Conservation (phyloP, 257 asterid species). For the Rehmannia glutinosa region DNA sequence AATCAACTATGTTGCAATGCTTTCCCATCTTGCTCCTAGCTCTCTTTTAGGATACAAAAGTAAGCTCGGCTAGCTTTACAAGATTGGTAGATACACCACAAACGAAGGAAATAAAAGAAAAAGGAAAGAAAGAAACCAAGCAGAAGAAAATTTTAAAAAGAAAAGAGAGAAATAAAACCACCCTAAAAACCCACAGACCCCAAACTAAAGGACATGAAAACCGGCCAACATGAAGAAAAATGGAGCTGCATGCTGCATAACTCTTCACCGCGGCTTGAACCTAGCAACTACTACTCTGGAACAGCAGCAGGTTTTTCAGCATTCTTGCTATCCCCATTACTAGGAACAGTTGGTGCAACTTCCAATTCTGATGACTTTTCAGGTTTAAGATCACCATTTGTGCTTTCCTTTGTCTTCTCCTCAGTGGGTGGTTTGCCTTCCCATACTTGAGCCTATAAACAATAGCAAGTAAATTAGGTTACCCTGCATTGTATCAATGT, state of each 20-base stretch:
- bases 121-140: not conserved
- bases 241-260: too few relatives aligned
- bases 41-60: slow-evolving; percentile 19
- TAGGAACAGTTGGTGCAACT: not conserved
- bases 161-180: slow-evolving; percentile 11
- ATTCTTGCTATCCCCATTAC: slow-evolving; percentile 7
- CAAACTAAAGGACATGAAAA: too few relatives aligned
- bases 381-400: slow-evolving; percentile 21
- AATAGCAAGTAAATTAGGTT: not conserved
- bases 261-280: not conserved
- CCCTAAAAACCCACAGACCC: not conserved
- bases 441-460: slow-evolving; percentile 37
- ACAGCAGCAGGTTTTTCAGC: slow-evolving; percentile 19
- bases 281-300: slow-evolving; percentile 46
- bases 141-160: not conserved
- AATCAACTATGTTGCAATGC: slow-evolving; percentile 15
- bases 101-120: not conserved
- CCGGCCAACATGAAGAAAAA: too few relatives aligned
- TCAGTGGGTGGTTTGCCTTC: slow-evolving; percentile 40
- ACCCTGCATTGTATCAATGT: not conserved
- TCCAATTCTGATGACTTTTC: slow-evolving; percentile 26
- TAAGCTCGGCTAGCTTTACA: slow-evolving; percentile 24
- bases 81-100: slow-evolving; percentile 20
- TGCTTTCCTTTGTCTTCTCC: slow-evolving; percentile 37
- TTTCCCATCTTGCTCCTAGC: slow-evolving; percentile 24